These are phyloP conservation scores for Spergularia bocconei DNA, from an alignment of 148 eudicot species.

Conservation along the genomic window DNA sequence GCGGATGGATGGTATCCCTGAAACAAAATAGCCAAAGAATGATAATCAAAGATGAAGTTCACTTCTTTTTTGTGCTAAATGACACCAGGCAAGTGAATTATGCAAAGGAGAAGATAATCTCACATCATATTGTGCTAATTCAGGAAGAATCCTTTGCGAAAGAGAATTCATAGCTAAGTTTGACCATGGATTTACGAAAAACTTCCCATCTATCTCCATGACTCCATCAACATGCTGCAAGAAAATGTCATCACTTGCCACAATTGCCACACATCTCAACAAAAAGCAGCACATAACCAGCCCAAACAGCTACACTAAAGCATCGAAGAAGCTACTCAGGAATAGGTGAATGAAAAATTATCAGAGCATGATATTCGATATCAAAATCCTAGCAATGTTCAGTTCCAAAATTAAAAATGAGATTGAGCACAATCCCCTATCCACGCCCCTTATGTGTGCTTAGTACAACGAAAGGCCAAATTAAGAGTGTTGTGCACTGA, in stretches of 20 bases:
- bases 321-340: not conserved
- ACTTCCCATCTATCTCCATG: conserved; percentile 25
- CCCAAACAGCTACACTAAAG: not conserved
- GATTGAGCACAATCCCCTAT: not conserved
- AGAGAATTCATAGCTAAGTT: conserved; percentile 42
- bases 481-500: not conserved
- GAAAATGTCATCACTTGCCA: conserved; percentile 7
- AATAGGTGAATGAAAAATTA: not conserved
- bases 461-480: not conserved
- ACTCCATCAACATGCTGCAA: conserved; percentile 31
- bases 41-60: not conserved
- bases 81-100: not conserved
- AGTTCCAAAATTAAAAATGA: not conserved
- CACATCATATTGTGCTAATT: conserved; percentile 57
- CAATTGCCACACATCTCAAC: not conserved
- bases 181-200: conserved; percentile 69
- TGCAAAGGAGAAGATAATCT: conserved; percentile 22
- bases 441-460: not conserved
- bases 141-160: conserved; percentile 55
- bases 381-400: not conserved
- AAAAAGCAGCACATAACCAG: not conserved
- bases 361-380: not conserved
- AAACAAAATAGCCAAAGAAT: conserved; percentile 18
- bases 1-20: conserved; percentile 75
- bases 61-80: not conserved